Evolutionary conservation across 495 filamentous ascomycete genomes (phyloP).

Genomic region (Parathielavia hyrcaniae): DNA sequence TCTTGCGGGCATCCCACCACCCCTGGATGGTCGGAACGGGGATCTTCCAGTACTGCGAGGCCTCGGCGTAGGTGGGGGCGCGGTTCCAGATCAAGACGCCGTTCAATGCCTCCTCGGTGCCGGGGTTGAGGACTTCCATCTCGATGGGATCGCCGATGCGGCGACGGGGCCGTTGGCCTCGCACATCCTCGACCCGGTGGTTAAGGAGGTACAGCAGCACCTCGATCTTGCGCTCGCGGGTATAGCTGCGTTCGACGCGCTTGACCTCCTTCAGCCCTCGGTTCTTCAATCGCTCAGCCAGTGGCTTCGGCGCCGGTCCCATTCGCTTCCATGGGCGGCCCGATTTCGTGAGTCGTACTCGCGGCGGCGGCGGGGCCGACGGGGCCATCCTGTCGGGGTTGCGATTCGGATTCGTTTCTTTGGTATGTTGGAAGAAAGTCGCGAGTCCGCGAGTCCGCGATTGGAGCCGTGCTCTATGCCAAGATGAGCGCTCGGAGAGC

Average conservation of each 20-base stretch:
- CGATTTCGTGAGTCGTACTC: constrained; percentile 16
- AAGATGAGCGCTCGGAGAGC: too few species aligned
- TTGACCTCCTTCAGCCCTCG: constrained; percentile 21
- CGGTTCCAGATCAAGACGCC: constrained; percentile 23
- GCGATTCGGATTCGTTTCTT: neutral
- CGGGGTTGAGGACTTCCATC: constrained; percentile 4
- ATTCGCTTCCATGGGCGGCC: constrained; percentile 14
- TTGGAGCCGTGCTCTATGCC: too few species aligned
- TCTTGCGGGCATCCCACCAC: constrained; percentile 31
- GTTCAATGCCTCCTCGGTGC: neutral
- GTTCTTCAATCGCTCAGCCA: constrained; percentile 17
- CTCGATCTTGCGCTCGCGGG: constrained; percentile 29
- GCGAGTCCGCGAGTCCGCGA: too few species aligned
- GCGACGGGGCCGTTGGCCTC: constrained; percentile 15
- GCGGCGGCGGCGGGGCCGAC: constrained; percentile 4
- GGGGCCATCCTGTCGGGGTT: constrained; percentile 1
- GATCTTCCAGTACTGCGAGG: constrained; percentile 26
- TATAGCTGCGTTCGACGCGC: constrained; percentile 25
- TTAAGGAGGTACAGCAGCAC: constrained; percentile 28
- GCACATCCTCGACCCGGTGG: constrained; percentile 22
- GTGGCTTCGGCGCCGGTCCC: constrained; percentile 22
- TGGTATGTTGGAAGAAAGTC: too few species aligned
- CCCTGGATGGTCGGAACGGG: constrained; percentile 25
- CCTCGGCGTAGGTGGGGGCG: constrained; percentile 27
- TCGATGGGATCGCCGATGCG: constrained; percentile 25